These are phyloP conservation scores for Discostella stelligera DNA, from an alignment of 352 stramenopile genomes.

Conservation along the genomic window DNA sequence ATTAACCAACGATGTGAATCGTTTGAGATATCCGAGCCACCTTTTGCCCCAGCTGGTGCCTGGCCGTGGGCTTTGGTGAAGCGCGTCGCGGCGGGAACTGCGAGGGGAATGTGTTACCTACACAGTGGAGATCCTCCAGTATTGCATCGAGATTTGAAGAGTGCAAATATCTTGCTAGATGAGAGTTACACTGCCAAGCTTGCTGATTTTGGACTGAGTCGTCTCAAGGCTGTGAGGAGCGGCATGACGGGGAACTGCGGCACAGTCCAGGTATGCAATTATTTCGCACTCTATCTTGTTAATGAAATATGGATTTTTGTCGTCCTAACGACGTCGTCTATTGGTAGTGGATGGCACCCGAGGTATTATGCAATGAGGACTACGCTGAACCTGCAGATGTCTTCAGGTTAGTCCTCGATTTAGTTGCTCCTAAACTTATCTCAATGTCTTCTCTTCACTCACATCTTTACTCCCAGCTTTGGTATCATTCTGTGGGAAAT, in stretches of 20 bases:
- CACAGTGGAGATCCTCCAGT: slow-evolving; percentile 93
- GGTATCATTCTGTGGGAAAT: slow-evolving; percentile 82
- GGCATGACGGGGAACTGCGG: slow-evolving; percentile 90
- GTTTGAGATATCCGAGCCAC: slow-evolving; percentile 16
- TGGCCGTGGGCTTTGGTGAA: slow-evolving; percentile 79
- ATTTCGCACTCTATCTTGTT: slow-evolving; percentile 13
- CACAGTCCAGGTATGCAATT: slow-evolving; percentile 72
- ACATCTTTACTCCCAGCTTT: slow-evolving; percentile 45
- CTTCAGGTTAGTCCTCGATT: slow-evolving; percentile 31
- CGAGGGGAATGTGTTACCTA: slow-evolving; percentile 94
- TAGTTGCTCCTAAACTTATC: neutral
- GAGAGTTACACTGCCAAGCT: slow-evolving; percentile 89
- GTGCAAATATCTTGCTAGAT: slow-evolving; percentile 80
- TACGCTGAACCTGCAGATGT: slow-evolving; percentile 82
- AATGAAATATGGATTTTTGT: neutral
- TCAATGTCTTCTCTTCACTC: neutral
- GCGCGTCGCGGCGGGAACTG: slow-evolving; percentile 71
- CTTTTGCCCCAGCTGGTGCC: slow-evolving; percentile 35
- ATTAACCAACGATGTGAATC: slow-evolving; percentile 21
- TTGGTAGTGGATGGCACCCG: slow-evolving; percentile 77
- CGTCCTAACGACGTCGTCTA: neutral
- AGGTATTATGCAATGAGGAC: slow-evolving; percentile 78
- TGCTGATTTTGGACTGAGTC: slow-evolving; percentile 96
- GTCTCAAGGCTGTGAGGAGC: slow-evolving; percentile 92
- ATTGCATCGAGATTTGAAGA: slow-evolving; percentile 95